phyloP scores from a whole-genome alignment of 2,329 filamentous ascomycete genomes.

The Periconia sp. region DNA sequence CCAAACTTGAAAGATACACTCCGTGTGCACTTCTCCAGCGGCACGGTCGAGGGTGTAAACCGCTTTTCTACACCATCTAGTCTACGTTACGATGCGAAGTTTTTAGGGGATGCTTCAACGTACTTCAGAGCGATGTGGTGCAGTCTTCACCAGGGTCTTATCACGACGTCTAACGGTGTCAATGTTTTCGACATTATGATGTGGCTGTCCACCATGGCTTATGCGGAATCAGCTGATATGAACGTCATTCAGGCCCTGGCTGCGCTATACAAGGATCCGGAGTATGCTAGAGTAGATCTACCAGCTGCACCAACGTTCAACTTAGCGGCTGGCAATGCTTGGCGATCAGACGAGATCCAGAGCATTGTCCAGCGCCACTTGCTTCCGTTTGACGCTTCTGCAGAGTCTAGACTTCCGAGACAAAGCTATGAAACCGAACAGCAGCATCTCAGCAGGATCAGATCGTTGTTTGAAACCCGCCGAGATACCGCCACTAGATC shows the following conservation, averaged over 20 bases:
- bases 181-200: conserved; percentile 23
- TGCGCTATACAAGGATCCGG: conserved; percentile 24
- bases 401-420: conserved; percentile 10
- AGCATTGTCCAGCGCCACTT: too few relatives aligned
- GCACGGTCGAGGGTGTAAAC: too few relatives aligned
- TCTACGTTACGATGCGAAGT: conserved; percentile 26
- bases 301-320: too few relatives aligned
- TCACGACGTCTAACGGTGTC: background rate
- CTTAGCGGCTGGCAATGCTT: too few relatives aligned
- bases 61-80: too few relatives aligned
- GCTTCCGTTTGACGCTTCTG: background rate
- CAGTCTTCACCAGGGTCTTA: conserved; percentile 18
- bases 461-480: background rate
- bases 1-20: too few relatives aligned
- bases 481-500: too few relatives aligned
- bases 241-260: conserved; percentile 21
- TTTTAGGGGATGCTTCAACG: conserved; percentile 13
- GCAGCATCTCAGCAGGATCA: background rate
- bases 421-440: conserved; percentile 10
- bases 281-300: too few relatives aligned
- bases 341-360: too few relatives aligned
- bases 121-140: conserved; percentile 22
- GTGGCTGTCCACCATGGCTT: conserved; percentile 31
- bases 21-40: too few relatives aligned
- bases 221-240: conserved; percentile 21